Conservation (phyloP, 768 basidiomycete genomes). For the Pleurotus sapidus region DNA sequence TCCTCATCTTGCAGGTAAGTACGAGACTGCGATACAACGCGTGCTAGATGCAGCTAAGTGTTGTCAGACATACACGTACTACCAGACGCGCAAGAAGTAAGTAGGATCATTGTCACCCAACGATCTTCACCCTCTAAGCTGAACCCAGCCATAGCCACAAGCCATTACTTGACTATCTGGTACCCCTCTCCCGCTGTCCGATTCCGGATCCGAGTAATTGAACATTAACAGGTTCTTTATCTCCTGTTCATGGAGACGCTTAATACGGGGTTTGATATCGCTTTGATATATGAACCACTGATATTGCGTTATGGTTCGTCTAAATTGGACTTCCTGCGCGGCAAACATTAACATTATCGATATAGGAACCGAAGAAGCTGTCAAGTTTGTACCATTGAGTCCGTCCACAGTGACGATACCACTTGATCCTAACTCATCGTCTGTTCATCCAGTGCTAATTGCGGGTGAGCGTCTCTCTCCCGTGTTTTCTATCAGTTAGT, state of each 20-base stretch:
- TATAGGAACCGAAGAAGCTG: conserved; percentile 12
- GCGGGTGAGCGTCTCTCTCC: conserved; percentile 18
- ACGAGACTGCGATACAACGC: too few species aligned
- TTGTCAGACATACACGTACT: conserved; percentile 30
- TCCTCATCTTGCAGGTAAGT: background rate
- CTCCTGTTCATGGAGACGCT: conserved; percentile 15
- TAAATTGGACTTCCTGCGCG: background rate
- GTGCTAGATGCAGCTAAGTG: too few species aligned
- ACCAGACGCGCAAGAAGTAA: conserved; percentile 30
- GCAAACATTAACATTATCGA: background rate
- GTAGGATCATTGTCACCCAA: background rate
- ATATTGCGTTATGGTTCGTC: conserved; percentile 7
- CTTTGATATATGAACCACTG: conserved; percentile 14
- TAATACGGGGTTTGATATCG: conserved; percentile 13
- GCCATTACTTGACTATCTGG: conserved; percentile 24
- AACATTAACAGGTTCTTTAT: conserved; percentile 1
- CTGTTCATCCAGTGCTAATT: conserved; percentile 21
- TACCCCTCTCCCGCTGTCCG: background rate
- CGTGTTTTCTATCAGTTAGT: too few species aligned
- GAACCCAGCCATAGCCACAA: conserved; percentile 16
- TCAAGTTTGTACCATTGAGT: conserved; percentile 24
- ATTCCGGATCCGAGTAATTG: too few species aligned
- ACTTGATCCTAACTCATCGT: background rate
- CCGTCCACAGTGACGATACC: conserved; percentile 6
- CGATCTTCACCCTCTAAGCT: background rate